Conservation (phyloP, 371 early-diverging fungal species). For the Mucor mucedo region DNA sequence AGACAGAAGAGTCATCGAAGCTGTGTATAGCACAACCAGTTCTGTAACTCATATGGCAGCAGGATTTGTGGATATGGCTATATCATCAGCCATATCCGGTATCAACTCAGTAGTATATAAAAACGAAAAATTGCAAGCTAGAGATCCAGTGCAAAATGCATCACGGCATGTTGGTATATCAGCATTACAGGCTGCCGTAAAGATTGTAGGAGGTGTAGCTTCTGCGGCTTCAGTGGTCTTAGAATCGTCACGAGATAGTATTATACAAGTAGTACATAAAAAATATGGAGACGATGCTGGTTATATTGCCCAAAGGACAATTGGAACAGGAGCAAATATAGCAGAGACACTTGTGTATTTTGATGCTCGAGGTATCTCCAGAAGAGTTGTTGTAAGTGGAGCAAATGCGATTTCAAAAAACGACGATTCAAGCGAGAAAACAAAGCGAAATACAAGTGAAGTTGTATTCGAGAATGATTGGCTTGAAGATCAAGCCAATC, state of each 20-base stretch:
- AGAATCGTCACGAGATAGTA: slow-evolving; percentile 36
- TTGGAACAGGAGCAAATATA: slow-evolving; percentile 32
- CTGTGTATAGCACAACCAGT: slow-evolving; percentile 35
- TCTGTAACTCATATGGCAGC: slow-evolving; percentile 26
- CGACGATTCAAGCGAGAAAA: not conserved
- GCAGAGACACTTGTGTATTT: slow-evolving; percentile 43
- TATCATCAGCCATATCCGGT: slow-evolving; percentile 26
- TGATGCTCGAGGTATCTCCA: slow-evolving; percentile 45
- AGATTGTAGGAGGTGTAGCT: slow-evolving; percentile 37
- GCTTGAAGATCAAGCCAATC: not conserved
- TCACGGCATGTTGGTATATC: slow-evolving; percentile 41
- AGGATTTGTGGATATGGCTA: slow-evolving; percentile 30
- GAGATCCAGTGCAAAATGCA: slow-evolving; percentile 34
- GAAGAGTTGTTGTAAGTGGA: slow-evolving; percentile 30
- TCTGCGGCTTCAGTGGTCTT: slow-evolving; percentile 36
- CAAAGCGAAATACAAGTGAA: not conserved
- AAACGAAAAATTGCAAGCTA: slow-evolving; percentile 16
- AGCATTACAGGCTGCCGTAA: slow-evolving; percentile 38
- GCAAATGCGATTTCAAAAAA: not conserved
- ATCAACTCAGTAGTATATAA: slow-evolving; percentile 24
- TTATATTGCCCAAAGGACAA: slow-evolving; percentile 37
- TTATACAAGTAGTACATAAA: slow-evolving; percentile 39
- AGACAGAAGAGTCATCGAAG: slow-evolving; percentile 35
- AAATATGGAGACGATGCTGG: slow-evolving; percentile 48
- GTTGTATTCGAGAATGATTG: slow-evolving; percentile 7